phyloP scores from a whole-genome alignment of 169 alveolate species.

The Plasmodium inui region DNA sequence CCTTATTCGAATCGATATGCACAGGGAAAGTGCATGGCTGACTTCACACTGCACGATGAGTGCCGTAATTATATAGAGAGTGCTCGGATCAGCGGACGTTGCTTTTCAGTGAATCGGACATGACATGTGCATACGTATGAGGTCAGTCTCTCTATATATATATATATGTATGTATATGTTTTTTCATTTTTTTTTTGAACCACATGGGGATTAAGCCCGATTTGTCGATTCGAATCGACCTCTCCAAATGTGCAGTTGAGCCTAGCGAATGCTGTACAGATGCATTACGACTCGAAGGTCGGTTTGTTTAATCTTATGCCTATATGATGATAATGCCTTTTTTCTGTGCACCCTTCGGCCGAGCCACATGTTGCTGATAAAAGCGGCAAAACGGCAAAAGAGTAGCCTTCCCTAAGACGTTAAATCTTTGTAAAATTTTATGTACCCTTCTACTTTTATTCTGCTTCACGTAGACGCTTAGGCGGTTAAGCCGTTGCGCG shows the following conservation, averaged over 20 bases:
- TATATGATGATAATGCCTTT: background rate
- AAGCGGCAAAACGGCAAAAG: background rate
- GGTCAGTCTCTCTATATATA: background rate
- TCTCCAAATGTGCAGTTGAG: background rate
- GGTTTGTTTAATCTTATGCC: background rate
- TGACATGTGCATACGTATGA: background rate
- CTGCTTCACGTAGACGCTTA: background rate
- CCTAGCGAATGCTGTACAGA: background rate
- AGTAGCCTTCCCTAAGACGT: background rate
- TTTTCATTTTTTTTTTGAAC: background rate
- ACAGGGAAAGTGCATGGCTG: background rate
- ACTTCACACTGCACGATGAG: background rate
- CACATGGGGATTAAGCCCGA: background rate
- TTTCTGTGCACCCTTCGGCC: background rate
- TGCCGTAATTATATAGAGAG: background rate
- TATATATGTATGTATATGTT: background rate
- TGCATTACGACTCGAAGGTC: background rate
- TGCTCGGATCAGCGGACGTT: background rate
- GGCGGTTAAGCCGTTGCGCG: background rate
- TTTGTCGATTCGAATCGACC: background rate
- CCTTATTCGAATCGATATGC: background rate
- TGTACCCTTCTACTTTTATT: background rate
- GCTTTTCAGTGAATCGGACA: background rate
- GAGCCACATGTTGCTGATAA: background rate
- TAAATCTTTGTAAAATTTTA: background rate